These are phyloP conservation scores for Moringa oleifera DNA, from an alignment of 345 rosid genomes.

Conservation along the genomic window DNA sequence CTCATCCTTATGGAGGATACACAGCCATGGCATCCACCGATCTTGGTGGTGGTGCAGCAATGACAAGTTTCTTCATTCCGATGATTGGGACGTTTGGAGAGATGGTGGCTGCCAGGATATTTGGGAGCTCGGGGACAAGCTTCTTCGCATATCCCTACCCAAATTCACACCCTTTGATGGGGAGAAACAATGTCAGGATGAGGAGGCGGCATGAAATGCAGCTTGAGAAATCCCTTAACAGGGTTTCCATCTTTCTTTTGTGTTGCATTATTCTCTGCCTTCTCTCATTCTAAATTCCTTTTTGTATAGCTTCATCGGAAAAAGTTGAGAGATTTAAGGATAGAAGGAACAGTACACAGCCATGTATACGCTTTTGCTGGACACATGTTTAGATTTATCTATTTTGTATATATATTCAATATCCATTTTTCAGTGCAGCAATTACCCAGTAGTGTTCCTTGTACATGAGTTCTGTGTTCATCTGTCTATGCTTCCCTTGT, in stretches of 20 bases:
- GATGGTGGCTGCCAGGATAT: conserved; percentile 41
- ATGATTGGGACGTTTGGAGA: conserved; percentile 62
- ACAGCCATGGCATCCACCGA: conserved; percentile 31
- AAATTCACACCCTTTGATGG: conserved; percentile 25
- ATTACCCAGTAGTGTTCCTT: no score
- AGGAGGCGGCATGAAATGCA: conserved; percentile 76
- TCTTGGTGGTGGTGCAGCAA: conserved; percentile 39
- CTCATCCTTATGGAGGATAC: conserved; percentile 29
- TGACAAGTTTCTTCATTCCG: conserved; percentile 38
- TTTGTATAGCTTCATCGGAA: no score
- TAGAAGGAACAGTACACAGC: no score
- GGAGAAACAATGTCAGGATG: conserved; percentile 48
- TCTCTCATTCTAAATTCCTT: conserved; percentile 45
- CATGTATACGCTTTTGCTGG: no score
- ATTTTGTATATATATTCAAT: no score
- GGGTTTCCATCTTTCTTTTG: conserved; percentile 67
- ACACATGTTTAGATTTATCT: no score
- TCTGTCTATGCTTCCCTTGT: no score
- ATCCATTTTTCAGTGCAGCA: no score
- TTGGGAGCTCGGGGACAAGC: conserved; percentile 41
- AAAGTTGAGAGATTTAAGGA: no score
- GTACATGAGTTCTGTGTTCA: no score
- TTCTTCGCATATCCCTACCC: conserved; percentile 42
- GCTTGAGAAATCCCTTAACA: conserved; percentile 58
- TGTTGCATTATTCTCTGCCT: conserved; percentile 78